Conservation (phyloP, 805 yeast species). For the Tetrapisispora nanseiensis region DNA sequence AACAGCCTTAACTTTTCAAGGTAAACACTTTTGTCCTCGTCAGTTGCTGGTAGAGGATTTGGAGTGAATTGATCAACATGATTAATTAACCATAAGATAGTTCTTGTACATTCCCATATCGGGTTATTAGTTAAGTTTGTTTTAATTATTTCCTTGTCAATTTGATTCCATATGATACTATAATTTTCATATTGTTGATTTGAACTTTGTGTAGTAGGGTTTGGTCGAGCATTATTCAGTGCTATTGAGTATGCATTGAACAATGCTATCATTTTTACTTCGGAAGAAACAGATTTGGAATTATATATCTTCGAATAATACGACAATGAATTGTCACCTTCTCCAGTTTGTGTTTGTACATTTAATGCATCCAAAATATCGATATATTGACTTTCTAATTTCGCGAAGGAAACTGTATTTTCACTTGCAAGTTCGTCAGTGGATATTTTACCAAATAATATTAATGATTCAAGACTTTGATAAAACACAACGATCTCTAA, state of each 20-base stretch:
- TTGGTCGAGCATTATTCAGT: neutral
- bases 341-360: neutral
- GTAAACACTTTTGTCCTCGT: slow-evolving; percentile 14
- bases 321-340: neutral
- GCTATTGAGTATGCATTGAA: slow-evolving; percentile 16
- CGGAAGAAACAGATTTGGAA: slow-evolving; percentile 4
- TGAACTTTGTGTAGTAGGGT: no score
- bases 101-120: slow-evolving; percentile 23
- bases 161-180: slow-evolving; percentile 14
- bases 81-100: slow-evolving; percentile 22
- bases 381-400: neutral
- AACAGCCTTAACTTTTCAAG: slow-evolving; percentile 14
- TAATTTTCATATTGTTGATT: no score
- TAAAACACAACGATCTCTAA: slow-evolving; percentile 17
- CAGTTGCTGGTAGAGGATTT: slow-evolving; percentile 21
- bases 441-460: slow-evolving; percentile 5
- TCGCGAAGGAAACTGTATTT: no score
- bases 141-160: slow-evolving; percentile 6
- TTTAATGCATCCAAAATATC: neutral
- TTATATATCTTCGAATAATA: neutral
- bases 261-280: slow-evolving; percentile 16
- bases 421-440: neutral
- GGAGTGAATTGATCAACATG: slow-evolving; percentile 27
- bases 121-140: slow-evolving; percentile 14
- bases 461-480: slow-evolving; percentile 14